These are phyloP conservation scores for Geotrichum citri-aurantii DNA, from an alignment of 1,139 yeast genomes.

Conservation along the genomic window DNA sequence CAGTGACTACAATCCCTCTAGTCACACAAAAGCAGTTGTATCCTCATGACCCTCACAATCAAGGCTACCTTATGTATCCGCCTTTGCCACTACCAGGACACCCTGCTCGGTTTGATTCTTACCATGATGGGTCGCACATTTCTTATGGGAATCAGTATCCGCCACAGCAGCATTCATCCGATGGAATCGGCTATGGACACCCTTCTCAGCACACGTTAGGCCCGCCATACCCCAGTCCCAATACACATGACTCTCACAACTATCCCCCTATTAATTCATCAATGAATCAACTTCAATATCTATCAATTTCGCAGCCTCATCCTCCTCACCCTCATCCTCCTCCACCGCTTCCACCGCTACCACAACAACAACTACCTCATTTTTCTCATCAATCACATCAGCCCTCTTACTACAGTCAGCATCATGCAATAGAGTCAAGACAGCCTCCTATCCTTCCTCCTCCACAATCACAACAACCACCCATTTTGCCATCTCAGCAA, in stretches of 20 bases:
- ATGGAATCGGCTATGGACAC: not conserved
- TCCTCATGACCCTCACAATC: not conserved
- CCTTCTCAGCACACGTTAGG: conserved; percentile 3
- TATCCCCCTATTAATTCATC: not conserved
- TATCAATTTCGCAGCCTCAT: not conserved
- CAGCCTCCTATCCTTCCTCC: not conserved
- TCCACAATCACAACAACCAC: not conserved
- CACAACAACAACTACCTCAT: conserved; percentile 1
- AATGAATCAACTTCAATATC: conserved; percentile 10
- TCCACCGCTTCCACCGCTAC: not conserved
- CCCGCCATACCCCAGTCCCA: not conserved
- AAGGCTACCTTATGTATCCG: not conserved
- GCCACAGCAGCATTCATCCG: conserved; percentile 1
- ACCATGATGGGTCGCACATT: not conserved
- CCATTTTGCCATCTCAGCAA: not conserved
- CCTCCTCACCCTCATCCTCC: conserved; percentile 3
- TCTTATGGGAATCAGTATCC: not conserved
- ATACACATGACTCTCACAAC: not conserved
- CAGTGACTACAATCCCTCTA: conserved; percentile 17
- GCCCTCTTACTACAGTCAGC: not conserved
- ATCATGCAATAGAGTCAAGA: not conserved
- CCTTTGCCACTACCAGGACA: not conserved
- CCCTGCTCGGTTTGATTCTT: not conserved
- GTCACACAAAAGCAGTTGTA: conserved; percentile 3
- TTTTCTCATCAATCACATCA: conserved; percentile 1